Evolutionary conservation across 495 filamentous ascomycete genomes (phyloP).

Genomic region (Daldinia caldariorum): DNA sequence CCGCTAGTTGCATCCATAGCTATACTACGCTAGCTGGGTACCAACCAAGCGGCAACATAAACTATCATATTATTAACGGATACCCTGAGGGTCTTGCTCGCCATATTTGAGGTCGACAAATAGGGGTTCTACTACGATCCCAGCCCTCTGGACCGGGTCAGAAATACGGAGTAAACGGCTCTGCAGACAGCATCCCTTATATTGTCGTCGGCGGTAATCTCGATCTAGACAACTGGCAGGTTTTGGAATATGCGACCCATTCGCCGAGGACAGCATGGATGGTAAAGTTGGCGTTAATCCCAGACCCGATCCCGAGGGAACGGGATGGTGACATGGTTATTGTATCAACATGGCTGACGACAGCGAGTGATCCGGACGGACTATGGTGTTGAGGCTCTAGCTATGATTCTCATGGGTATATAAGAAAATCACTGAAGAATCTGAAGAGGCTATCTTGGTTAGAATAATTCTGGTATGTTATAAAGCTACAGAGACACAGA

Average conservation of each 20-base stretch:
- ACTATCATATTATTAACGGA: slow-evolving; percentile 8
- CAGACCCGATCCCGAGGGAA: background rate
- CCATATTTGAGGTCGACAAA: slow-evolving; percentile 3
- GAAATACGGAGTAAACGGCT: slow-evolving; percentile 4
- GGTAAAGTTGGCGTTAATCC: slow-evolving; percentile 1
- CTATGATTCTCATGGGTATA: background rate
- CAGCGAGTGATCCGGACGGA: background rate
- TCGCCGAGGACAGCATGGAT: background rate
- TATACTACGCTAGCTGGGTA: background rate
- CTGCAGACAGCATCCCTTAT: background rate
- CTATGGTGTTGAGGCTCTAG: background rate
- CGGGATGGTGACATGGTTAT: background rate
- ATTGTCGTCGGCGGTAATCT: background rate
- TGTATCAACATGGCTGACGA: background rate
- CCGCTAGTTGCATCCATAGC: background rate
- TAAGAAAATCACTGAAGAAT: background rate
- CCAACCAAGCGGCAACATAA: background rate
- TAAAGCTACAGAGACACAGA: background rate
- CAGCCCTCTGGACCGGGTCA: slow-evolving; percentile 18
- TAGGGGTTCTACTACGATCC: slow-evolving; percentile 1
- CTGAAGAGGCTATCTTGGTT: background rate
- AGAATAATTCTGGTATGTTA: background rate
- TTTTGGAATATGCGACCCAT: background rate
- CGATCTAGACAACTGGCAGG: background rate
- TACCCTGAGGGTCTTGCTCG: background rate